Percentiles rank a stretch among this genome's conserved stretches.
Evolutionary conservation across 1,139 yeast species (phyloP).

Genomic region (Yamadazyma aaseri): DNA sequence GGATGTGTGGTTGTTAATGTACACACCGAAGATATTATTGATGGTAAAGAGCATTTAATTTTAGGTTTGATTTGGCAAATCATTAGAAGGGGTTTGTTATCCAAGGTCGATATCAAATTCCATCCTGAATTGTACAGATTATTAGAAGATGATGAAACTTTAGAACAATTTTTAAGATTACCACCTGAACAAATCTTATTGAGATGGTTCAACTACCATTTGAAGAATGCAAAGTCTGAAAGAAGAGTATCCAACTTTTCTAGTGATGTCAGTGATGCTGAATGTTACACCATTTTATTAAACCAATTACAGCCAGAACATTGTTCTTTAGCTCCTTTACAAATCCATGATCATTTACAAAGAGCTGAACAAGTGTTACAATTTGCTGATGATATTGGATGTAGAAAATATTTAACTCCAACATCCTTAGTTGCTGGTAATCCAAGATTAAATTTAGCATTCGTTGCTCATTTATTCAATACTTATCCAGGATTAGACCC

Average conservation of each 20-base stretch:
- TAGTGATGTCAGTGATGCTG: constrained; percentile 90
- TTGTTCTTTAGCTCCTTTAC: constrained; percentile 81
- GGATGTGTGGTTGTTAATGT: constrained; percentile 98
- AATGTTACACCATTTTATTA: constrained; percentile 84
- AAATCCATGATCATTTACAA: constrained; percentile 64
- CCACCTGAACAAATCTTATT: constrained; percentile 97
- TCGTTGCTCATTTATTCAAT: constrained; percentile 94
- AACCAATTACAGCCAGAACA: constrained; percentile 83
- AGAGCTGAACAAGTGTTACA: constrained; percentile 85
- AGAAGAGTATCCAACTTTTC: constrained; percentile 86
- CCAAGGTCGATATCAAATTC: constrained; percentile 91
- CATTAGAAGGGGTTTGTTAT: constrained; percentile 89
- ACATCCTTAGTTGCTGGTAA: constrained; percentile 92
- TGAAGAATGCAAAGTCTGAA: constrained; percentile 88
- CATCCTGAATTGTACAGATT: constrained; percentile 97
- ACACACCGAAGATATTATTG: constrained; percentile 95
- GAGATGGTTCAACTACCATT: constrained; percentile 97
- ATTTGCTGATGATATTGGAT: constrained; percentile 87
- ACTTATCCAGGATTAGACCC: constrained; percentile 97
- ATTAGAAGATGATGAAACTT: constrained; percentile 93
- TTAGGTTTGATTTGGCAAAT: constrained; percentile 98
- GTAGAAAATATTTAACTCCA: constrained; percentile 94
- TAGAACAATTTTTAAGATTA: constrained; percentile 91
- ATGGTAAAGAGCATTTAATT: constrained; percentile 94
- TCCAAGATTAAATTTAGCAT: constrained; percentile 93